Conservation (phyloP, 1,284 basidiomycete species). For the Puccinia brachypodii region DNA sequence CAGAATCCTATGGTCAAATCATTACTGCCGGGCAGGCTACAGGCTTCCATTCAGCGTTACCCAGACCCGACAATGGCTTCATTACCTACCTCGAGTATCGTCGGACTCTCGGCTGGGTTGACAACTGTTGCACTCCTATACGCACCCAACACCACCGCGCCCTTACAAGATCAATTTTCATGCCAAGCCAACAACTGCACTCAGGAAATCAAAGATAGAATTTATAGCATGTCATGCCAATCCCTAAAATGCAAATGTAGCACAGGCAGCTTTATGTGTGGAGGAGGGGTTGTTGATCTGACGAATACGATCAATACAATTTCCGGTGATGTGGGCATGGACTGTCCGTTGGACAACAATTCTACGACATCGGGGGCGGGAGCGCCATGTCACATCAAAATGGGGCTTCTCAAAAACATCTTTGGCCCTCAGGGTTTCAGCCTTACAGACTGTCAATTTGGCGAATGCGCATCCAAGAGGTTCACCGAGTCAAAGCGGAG, state of each 20-base stretch:
- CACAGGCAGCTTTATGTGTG: slow-evolving; percentile 71
- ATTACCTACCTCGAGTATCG: slow-evolving; percentile 5
- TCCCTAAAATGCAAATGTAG: slow-evolving; percentile 73
- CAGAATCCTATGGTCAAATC: slow-evolving; percentile 33
- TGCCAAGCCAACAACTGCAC: slow-evolving; percentile 71
- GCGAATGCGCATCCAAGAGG: slow-evolving; percentile 78
- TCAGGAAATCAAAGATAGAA: slow-evolving; percentile 59
- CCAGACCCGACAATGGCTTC: slow-evolving; percentile 12
- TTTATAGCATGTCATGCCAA: slow-evolving; percentile 67
- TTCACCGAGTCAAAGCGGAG: slow-evolving; percentile 65
- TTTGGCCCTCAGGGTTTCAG: slow-evolving; percentile 73
- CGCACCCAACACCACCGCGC: slow-evolving; percentile 8
- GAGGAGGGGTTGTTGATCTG: slow-evolving; percentile 62
- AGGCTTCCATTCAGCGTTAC: slow-evolving; percentile 23
- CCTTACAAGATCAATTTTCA: slow-evolving; percentile 63
- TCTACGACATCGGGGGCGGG: slow-evolving; percentile 61
- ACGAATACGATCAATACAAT: slow-evolving; percentile 66
- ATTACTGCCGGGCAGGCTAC: slow-evolving; percentile 21
- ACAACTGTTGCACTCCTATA: slow-evolving; percentile 17
- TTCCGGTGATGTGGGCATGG: slow-evolving; percentile 61
- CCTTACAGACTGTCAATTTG: slow-evolving; percentile 71
- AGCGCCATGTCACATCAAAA: slow-evolving; percentile 70
- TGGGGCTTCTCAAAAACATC: slow-evolving; percentile 65
- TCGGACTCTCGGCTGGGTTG: not conserved
- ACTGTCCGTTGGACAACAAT: slow-evolving; percentile 63